phyloP scores from a whole-genome alignment of 2,329 filamentous ascomycete species.

The Ophiosphaerella korrae region DNA sequence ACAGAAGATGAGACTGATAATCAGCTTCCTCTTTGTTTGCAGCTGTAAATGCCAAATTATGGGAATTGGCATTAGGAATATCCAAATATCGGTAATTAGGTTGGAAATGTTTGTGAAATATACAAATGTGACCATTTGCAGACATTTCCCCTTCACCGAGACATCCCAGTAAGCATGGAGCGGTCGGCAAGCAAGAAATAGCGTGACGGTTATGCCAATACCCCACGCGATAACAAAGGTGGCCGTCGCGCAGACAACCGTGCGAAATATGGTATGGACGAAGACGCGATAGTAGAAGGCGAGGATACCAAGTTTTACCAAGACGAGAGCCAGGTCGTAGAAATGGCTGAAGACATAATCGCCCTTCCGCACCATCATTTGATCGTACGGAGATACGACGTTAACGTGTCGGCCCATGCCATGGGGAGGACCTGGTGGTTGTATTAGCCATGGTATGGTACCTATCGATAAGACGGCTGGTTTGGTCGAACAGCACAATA shows the following conservation, averaged over 20 bases:
- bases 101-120: slow-evolving; percentile 45
- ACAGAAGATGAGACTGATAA: slow-evolving; percentile 39
- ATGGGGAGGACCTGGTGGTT: slow-evolving; percentile 32
- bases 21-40: slow-evolving; percentile 40
- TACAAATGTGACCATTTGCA: slow-evolving; percentile 35
- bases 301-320: slow-evolving; percentile 40
- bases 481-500: too few species aligned
- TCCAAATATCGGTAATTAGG: slow-evolving; percentile 40
- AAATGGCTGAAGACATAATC: slow-evolving; percentile 45
- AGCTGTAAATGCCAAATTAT: slow-evolving; percentile 42
- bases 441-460: slow-evolving; percentile 10
- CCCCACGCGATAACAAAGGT: slow-evolving; percentile 38
- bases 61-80: slow-evolving; percentile 42
- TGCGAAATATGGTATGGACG: slow-evolving; percentile 34
- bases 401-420: slow-evolving; percentile 43
- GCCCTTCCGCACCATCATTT: slow-evolving; percentile 40
- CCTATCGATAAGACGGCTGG: neutral
- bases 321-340: slow-evolving; percentile 40
- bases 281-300: slow-evolving; percentile 44
- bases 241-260: slow-evolving; percentile 34
- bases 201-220: slow-evolving; percentile 38
- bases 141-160: slow-evolving; percentile 32
- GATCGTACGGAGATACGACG: slow-evolving; percentile 29
- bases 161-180: slow-evolving; percentile 38
- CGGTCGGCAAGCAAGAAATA: slow-evolving; percentile 36